A percentile compares a stretch with the other conserved stretches of the same genome.
Evolutionary conservation across 305 asterid species (phyloP).

Genomic region (Lippia alba): DNA sequence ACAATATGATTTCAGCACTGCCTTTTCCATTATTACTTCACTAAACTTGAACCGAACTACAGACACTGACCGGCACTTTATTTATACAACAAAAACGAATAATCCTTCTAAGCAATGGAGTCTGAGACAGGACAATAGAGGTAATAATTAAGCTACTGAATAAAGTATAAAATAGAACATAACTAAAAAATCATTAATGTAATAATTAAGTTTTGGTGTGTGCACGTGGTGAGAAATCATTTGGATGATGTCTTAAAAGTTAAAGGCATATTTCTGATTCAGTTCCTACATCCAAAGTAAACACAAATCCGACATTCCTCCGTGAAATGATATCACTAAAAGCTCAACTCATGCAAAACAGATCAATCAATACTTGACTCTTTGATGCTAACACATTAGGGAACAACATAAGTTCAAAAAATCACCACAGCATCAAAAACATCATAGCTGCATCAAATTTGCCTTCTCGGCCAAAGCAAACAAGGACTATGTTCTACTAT

Average conservation of each 20-base stretch:
- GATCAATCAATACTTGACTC: neutral
- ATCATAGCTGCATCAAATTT: neutral
- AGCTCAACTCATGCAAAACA: neutral
- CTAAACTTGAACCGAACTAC: neutral
- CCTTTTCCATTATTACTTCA: neutral
- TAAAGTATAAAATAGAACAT: neutral
- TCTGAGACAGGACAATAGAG: too few relatives aligned
- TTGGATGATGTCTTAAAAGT: neutral
- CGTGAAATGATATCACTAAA: neutral
- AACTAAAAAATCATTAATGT: conserved; percentile 1
- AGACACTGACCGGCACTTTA: too few relatives aligned
- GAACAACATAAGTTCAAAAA: conserved; percentile 4
- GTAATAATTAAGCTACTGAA: neutral
- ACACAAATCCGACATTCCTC: conserved; percentile 1
- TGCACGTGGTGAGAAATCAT: neutral
- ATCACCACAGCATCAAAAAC: neutral
- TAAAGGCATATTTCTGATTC: conserved; percentile 3
- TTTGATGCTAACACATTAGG: conserved; percentile 8
- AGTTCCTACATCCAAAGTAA: conserved; percentile 14
- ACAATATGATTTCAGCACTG: neutral
- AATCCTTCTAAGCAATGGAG: too few relatives aligned
- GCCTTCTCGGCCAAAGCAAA: neutral
- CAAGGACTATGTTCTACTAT: neutral
- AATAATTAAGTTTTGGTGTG: neutral
- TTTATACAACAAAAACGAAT: too few relatives aligned